These are phyloP conservation scores for Cryptomeria japonica DNA, from an alignment of 75 land plant genomes.

Conservation along the genomic window DNA sequence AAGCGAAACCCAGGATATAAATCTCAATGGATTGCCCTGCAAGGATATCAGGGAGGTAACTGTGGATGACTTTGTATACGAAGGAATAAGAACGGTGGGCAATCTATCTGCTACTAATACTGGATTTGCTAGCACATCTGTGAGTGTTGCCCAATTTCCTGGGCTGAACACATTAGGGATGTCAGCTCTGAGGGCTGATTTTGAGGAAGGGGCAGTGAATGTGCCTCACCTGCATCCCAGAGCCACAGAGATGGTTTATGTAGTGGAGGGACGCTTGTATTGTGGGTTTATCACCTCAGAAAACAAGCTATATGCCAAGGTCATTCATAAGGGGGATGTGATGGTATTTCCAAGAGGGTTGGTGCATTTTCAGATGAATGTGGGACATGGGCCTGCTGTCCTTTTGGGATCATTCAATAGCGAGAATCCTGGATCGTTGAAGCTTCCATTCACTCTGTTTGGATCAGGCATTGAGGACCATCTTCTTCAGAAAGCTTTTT, in stretches of 20 bases:
- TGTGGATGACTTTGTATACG: conserved; percentile 49
- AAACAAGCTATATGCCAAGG: conserved; percentile 23
- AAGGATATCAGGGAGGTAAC: conserved; percentile 35
- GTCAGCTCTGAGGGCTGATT: conserved; percentile 23
- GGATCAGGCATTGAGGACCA: conserved; percentile 24
- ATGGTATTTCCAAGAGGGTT: conserved; percentile 35
- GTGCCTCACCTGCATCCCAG: conserved; percentile 37
- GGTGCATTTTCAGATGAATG: conserved; percentile 40
- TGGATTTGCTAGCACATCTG: conserved; percentile 32
- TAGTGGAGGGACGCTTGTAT: conserved; percentile 22
- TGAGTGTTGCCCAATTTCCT: conserved; percentile 22
- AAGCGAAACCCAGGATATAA: not conserved
- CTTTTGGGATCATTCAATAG: conserved; percentile 16
- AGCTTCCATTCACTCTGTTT: conserved; percentile 19
- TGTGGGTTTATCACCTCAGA: conserved; percentile 15
- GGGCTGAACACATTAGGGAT: conserved; percentile 42
- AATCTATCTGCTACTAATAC: conserved; percentile 20
- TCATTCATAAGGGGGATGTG: conserved; percentile 23
- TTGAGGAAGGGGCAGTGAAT: conserved; percentile 20
- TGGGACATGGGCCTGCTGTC: conserved; percentile 14
- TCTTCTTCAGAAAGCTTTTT: conserved; percentile 26
- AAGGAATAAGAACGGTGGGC: conserved; percentile 31
- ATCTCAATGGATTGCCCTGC: conserved; percentile 23
- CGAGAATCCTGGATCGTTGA: conserved; percentile 16
- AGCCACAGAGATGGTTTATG: conserved; percentile 25